phyloP scores from a whole-genome alignment of 371 early-diverging fungal genomes.

The Mucor velutinosus region DNA sequence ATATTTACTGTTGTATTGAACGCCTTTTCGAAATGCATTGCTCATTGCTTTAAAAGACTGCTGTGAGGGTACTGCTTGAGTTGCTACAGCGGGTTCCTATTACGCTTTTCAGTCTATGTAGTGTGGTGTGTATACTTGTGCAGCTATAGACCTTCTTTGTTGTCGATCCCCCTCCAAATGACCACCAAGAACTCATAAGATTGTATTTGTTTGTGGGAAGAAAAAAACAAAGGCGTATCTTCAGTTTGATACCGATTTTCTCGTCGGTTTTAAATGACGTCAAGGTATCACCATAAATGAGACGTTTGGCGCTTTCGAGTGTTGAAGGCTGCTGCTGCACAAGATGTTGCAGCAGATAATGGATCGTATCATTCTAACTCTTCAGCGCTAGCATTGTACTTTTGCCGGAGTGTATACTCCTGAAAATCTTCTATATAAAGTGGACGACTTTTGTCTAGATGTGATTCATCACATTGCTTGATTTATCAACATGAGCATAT shows the following conservation, averaged over 20 bases:
- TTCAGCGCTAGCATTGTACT: no score
- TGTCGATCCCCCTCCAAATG: constrained; percentile 27
- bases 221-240: background rate
- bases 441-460: no score
- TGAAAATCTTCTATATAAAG: no score
- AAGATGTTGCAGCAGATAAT: no score
- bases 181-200: constrained; percentile 46
- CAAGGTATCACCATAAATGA: background rate
- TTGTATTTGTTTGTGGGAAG: background rate
- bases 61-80: constrained; percentile 19
- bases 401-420: no score
- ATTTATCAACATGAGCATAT: no score
- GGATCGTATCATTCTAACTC: no score
- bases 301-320: background rate
- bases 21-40: constrained; percentile 50
- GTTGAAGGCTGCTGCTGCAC: no score
- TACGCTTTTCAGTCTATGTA: background rate
- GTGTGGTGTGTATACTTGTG: background rate
- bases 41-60: constrained; percentile 49
- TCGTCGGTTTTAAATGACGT: background rate
- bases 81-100: constrained; percentile 20
- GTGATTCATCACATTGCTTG: no score
- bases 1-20: constrained; percentile 58
- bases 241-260: background rate
- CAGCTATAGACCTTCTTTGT: constrained; percentile 26